Evolutionary conservation across 2,329 filamentous ascomycete species (phyloP), one percentile per base, ranked within the genome.

Genomic region (Lizonia empirigonia): DNA sequence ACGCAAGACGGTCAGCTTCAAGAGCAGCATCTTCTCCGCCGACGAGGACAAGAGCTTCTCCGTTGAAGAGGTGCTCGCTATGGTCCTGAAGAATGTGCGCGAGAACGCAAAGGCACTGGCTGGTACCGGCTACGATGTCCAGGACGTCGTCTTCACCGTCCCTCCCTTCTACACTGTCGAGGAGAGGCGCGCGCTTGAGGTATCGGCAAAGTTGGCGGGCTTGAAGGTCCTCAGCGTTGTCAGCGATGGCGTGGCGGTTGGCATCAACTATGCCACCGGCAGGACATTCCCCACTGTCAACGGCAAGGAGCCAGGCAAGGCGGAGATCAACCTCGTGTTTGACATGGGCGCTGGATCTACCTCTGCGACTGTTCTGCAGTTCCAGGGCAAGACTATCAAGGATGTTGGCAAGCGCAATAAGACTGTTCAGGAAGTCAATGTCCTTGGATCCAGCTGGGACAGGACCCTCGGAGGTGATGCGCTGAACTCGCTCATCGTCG

Each of bases 271-370:
- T 74, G 94, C 94, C 34, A 97, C 91, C 22, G 89, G 85, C 67
- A 85, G 94, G 65, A 91, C 89, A 13, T 99, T 97, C 74, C 91
- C 92, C 29, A 81, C 93, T 53, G 80, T 94, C 53, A 89, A 85
- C 47, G 44, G 44, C 20, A 51, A 46, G 36, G 87, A 94, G 45
- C 91, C 90, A 46, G 88, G 84, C 59, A 91, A 91, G 77, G 88
- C 94, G 0, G 94, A 99, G 75, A 85, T 92, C 64, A 91, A 99
- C 76, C 77, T 99, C 72, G 85, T 99, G 23, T 99, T 94, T 69
- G 94, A 99, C 71, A 97, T 99, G 92, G 94, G 94, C 61, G 92
- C 94, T 61, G 94, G 94, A 4, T 97, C 91, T 36, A 89, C 93
- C 24, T 96, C 91, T 64, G 93, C 93, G 4, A 94, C 91, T 6